Percentiles rank a stretch among this genome's conserved stretches.
Evolutionary conservation across 345 rosid genomes (phyloP).

Genomic region (Eucalyptus microcorys): DNA sequence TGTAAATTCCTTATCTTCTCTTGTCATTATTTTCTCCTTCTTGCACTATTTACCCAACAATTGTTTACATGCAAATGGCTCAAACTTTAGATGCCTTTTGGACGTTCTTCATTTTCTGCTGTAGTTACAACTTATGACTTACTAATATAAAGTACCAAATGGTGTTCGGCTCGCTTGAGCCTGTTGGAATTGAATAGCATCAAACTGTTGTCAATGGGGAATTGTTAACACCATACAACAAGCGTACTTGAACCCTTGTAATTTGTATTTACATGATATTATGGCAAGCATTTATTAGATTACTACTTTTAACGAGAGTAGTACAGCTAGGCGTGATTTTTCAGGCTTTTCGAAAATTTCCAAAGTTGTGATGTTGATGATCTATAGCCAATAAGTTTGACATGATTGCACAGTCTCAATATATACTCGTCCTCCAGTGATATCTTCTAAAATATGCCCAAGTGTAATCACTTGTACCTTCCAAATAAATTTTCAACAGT

Average conservation of each 20-base stretch:
- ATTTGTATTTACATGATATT: not conserved
- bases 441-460: not conserved
- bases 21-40: not conserved
- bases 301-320: not conserved
- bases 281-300: not conserved
- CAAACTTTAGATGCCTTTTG: not conserved
- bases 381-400: not conserved
- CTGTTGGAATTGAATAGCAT: not conserved
- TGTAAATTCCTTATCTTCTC: not conserved
- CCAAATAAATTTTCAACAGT: not conserved
- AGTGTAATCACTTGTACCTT: not conserved
- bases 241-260: not conserved
- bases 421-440: not conserved
- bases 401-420: not conserved
- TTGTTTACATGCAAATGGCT: not conserved
- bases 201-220: not conserved
- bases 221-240: not conserved
- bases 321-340: not conserved
- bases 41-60: not conserved
- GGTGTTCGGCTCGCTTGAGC: not conserved
- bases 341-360: not conserved
- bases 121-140: not conserved
- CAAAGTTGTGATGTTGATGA: not conserved
- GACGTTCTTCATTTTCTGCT: not conserved
- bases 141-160: not conserved